Conservation (phyloP, 1,139 yeast genomes). For the Schwanniomyces etchellsii region DNA sequence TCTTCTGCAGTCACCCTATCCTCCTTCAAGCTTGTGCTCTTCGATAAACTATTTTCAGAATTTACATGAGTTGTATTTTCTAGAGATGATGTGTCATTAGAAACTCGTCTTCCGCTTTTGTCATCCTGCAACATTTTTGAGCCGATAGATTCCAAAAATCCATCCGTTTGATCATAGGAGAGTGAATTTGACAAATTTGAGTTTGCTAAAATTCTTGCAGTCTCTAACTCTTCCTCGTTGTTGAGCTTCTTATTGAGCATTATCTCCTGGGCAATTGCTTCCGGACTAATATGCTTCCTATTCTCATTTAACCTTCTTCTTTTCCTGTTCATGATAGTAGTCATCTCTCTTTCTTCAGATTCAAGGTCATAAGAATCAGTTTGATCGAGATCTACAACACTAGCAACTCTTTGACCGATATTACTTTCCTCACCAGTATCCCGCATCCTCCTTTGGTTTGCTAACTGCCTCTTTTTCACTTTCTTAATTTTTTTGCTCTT, state of each 20-base stretch:
- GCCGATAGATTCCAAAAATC: constrained; percentile 1
- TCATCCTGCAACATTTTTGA: too few species aligned
- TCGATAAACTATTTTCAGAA: too few species aligned
- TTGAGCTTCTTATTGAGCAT: constrained; percentile 23
- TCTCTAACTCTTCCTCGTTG: constrained; percentile 22
- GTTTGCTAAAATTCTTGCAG: constrained; percentile 7
- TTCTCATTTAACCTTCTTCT: constrained; percentile 35
- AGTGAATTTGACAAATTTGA: constrained; percentile 22
- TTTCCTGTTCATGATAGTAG: constrained; percentile 30
- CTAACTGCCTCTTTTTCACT: constrained; percentile 24
- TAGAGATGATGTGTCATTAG: too few species aligned
- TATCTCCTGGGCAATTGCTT: constrained; percentile 44
- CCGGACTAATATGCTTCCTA: constrained; percentile 28
- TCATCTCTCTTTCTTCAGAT: constrained; percentile 43
- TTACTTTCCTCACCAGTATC: constrained; percentile 14
- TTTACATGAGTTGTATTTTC: too few species aligned
- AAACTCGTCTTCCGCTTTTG: too few species aligned
- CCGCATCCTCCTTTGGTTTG: constrained; percentile 8
- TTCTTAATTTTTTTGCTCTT: constrained; percentile 43
- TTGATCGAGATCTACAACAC: constrained; percentile 12
- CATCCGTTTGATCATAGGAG: constrained; percentile 56
- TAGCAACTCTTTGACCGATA: constrained; percentile 29
- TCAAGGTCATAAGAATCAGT: constrained; percentile 22
- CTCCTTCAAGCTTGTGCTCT: too few species aligned
- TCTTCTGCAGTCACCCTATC: too few species aligned